Conservation (phyloP, 164 flowering plant species). For the Tinospora cordifolia region DNA sequence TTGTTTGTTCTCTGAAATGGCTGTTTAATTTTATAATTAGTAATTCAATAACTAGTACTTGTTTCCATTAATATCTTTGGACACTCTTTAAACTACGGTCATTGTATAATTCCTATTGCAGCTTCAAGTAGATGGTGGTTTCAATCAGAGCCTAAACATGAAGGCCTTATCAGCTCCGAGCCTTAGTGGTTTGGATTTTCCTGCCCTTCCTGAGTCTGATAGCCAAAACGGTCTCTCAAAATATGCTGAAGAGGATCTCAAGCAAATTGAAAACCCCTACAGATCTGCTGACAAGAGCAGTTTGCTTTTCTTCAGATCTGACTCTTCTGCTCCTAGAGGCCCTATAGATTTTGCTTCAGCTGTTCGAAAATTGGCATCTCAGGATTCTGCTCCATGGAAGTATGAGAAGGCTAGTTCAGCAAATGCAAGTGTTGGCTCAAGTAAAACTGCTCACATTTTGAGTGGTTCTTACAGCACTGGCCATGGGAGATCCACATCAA, state of each 20-base stretch:
- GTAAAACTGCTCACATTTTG: constrained; percentile 59
- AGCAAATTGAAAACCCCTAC: constrained; percentile 41
- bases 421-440: constrained; percentile 56
- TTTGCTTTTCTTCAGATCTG: constrained; percentile 52
- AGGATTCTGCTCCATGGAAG: constrained; percentile 75
- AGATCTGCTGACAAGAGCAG: constrained; percentile 55
- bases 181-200: constrained; percentile 71
- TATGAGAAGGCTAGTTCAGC: constrained; percentile 61
- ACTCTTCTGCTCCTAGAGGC: constrained; percentile 51
- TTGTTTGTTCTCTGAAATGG: background rate
- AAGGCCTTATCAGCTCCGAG: constrained; percentile 72
- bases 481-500: constrained; percentile 42
- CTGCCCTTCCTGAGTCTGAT: constrained; percentile 58
- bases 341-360: constrained; percentile 86
- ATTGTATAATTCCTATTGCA: constrained; percentile 18
- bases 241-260: constrained; percentile 50
- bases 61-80: background rate
- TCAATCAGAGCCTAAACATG: constrained; percentile 50
- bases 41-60: background rate
- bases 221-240: constrained; percentile 42
- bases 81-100: background rate
- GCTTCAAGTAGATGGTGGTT: constrained; percentile 88
- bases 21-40: background rate
- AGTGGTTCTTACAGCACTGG: constrained; percentile 48
- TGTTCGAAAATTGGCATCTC: constrained; percentile 74